Conservation (phyloP, 306 rosid species). For the Purshia tridentata region DNA sequence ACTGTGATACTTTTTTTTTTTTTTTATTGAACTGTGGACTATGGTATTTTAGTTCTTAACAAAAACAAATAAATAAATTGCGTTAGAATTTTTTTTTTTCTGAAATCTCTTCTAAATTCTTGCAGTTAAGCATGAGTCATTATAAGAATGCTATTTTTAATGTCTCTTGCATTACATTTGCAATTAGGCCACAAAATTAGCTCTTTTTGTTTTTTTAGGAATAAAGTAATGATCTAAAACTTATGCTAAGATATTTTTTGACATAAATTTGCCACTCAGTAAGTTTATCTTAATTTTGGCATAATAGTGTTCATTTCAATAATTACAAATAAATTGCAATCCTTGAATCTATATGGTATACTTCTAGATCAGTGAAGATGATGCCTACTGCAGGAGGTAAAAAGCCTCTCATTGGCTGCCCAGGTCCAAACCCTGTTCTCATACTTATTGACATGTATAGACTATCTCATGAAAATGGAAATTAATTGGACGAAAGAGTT, state of each 20-base stretch:
- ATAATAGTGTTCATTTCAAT: not conserved
- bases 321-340: not conserved
- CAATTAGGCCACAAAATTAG: not conserved
- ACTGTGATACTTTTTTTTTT: too few relatives aligned
- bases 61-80: not conserved
- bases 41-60: not conserved
- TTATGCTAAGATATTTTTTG: not conserved
- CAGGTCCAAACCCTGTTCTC: not conserved
- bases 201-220: not conserved
- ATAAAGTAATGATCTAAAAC: not conserved
- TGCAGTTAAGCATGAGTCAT: not conserved
- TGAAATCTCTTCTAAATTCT: not conserved
- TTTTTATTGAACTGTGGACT: not conserved
- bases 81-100: not conserved
- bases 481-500: not conserved
- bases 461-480: not conserved
- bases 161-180: not conserved
- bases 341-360: not conserved
- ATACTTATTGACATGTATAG: not conserved
- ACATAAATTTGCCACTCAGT: not conserved
- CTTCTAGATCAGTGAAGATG: not conserved
- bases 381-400: too few relatives aligned
- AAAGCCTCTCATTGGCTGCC: not conserved
- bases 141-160: not conserved
- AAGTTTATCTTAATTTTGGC: not conserved